A percentile compares a stretch with the other conserved stretches of the same genome.
phyloP scores from a whole-genome alignment of 2,329 filamentous ascomycete species.

The Diaporthe sp. region DNA sequence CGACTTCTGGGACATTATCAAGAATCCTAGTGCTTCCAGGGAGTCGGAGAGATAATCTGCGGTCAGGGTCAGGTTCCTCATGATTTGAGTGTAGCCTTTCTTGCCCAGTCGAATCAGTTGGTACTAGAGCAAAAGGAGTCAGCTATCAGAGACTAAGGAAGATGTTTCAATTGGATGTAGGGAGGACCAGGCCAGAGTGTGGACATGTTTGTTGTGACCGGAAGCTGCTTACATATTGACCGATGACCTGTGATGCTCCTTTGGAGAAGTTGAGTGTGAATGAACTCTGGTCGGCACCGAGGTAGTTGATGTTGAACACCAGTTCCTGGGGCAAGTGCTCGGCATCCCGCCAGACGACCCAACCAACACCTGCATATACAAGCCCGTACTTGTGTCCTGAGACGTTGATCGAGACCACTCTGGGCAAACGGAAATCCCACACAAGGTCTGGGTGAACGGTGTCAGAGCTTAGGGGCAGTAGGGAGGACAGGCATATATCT shows the following conservation, averaged over 20 bases:
- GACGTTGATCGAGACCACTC: slow-evolving; percentile 93
- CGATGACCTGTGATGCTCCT: slow-evolving; percentile 93
- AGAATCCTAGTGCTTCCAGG: slow-evolving; percentile 82
- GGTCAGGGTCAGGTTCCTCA: slow-evolving; percentile 91
- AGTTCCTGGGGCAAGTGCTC: slow-evolving; percentile 90
- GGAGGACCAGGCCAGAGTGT: too few species aligned
- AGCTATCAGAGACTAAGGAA: too few species aligned
- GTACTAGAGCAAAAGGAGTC: slow-evolving; percentile 72
- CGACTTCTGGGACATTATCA: slow-evolving; percentile 86
- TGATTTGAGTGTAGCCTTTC: slow-evolving; percentile 91
- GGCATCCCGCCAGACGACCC: slow-evolving; percentile 89
- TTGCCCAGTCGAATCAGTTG: slow-evolving; percentile 96
- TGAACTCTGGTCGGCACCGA: slow-evolving; percentile 93
- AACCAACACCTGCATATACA: slow-evolving; percentile 86
- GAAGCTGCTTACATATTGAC: slow-evolving; percentile 56
- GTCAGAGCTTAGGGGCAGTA: neutral
- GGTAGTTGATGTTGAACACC: slow-evolving; percentile 99
- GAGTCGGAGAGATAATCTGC: slow-evolving; percentile 86
- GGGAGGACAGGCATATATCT: neutral
- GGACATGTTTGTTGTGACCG: too few species aligned
- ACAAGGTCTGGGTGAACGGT: slow-evolving; percentile 75
- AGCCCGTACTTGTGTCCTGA: slow-evolving; percentile 84
- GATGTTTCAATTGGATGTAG: too few species aligned
- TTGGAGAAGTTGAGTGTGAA: slow-evolving; percentile 99
- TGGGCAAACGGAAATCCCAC: slow-evolving; percentile 93